Evolutionary conservation across 306 rosid genomes (phyloP).

Genomic region (Trichosanthes truncata): DNA sequence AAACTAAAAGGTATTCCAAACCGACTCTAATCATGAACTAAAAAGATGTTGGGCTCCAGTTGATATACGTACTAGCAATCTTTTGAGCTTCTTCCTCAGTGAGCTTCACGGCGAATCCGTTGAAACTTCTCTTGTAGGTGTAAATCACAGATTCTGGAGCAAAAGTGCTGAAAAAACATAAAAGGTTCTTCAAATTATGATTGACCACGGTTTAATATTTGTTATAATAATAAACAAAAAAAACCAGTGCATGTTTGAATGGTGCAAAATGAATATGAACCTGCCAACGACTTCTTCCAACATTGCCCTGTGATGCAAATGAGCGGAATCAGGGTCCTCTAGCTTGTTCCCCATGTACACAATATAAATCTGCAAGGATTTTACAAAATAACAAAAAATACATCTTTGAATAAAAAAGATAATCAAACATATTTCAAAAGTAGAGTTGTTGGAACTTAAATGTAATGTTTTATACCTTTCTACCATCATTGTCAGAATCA

Average conservation of each 20-base stretch:
- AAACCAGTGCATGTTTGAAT: too few relatives aligned
- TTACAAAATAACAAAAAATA: background rate
- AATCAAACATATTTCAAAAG: too few relatives aligned
- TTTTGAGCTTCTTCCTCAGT: constrained; percentile 21
- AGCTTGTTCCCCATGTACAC: background rate
- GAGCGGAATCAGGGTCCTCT: background rate
- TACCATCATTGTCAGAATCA: background rate
- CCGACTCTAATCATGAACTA: too few relatives aligned
- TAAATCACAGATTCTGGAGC: constrained; percentile 16
- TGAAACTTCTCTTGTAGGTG: constrained; percentile 25
- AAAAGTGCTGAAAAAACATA: background rate
- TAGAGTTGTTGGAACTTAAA: background rate
- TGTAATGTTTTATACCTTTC: background rate
- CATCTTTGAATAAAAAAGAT: too few relatives aligned
- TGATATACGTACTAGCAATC: constrained; percentile 9
- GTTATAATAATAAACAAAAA: too few relatives aligned
- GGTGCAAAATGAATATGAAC: background rate
- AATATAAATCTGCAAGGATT: background rate
- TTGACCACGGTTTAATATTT: too few relatives aligned
- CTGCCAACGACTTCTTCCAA: constrained; percentile 24
- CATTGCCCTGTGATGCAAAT: constrained; percentile 17
- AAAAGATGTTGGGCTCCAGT: background rate
- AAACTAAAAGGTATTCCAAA: too few relatives aligned
- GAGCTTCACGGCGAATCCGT: constrained; percentile 24
- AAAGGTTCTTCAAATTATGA: background rate